A percentile compares a stretch with the other conserved stretches of the same genome.
Conservation (phyloP, 164 flowering plant genomes). For the Umbellularia californica region DNA sequence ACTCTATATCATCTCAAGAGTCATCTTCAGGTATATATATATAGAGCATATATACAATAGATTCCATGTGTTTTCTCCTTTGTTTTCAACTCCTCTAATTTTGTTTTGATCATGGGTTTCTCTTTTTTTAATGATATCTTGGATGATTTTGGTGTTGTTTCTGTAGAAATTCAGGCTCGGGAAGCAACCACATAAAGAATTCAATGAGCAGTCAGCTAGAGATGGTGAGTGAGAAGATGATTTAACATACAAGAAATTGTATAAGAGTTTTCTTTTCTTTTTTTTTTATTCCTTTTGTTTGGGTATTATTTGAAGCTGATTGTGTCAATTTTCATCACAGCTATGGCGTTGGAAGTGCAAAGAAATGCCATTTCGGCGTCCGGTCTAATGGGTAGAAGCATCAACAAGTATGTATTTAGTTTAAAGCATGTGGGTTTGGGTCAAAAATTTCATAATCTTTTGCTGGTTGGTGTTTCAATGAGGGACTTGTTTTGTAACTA, state of each 20-base stretch:
- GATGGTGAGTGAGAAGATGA: slow-evolving; percentile 51
- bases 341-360: slow-evolving; percentile 71
- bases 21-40: slow-evolving; percentile 81
- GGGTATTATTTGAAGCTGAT: not conserved
- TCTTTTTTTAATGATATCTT: slow-evolving; percentile 1
- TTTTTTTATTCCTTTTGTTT: not conserved
- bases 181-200: slow-evolving; percentile 99
- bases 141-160: not conserved
- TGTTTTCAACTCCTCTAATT: not conserved
- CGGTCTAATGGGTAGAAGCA: slow-evolving; percentile 58
- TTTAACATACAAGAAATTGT: not conserved
- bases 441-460: not conserved
- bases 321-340: slow-evolving; percentile 21
- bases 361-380: slow-evolving; percentile 73
- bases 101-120: not conserved
- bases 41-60: not conserved
- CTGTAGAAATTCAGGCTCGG: slow-evolving; percentile 96
- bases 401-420: slow-evolving; percentile 70
- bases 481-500: not conserved
- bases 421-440: not conserved
- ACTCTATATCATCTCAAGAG: slow-evolving; percentile 99
- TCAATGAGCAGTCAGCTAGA: slow-evolving; percentile 82
- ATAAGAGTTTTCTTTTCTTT: not conserved
- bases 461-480: not conserved
- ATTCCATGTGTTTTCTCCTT: not conserved